Evolutionary conservation across 2,329 filamentous ascomycete genomes (phyloP).

Genomic region (Colletotrichum lindemuthianum): DNA sequence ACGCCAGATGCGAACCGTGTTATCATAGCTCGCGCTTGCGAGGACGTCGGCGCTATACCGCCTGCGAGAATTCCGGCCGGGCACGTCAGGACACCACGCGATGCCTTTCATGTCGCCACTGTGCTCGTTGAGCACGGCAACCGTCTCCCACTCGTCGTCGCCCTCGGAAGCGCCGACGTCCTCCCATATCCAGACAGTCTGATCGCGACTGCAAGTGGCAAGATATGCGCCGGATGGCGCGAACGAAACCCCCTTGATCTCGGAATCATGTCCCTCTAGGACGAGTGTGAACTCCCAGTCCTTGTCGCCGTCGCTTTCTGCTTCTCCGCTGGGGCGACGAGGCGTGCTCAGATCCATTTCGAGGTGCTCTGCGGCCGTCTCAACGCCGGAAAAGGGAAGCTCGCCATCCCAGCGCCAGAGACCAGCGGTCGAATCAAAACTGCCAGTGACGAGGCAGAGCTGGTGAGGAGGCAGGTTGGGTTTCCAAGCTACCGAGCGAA

Average conservation of each 20-base stretch:
- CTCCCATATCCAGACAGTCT: slow-evolving; percentile 98
- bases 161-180: slow-evolving; percentile 78
- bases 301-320: slow-evolving; percentile 70
- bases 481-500: slow-evolving; percentile 87
- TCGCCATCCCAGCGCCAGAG: slow-evolving; percentile 77
- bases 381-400: slow-evolving; percentile 29
- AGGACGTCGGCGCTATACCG: slow-evolving; percentile 75
- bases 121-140: slow-evolving; percentile 94
- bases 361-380: slow-evolving; percentile 40
- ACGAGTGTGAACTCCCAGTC: slow-evolving; percentile 95
- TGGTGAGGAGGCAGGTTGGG: slow-evolving; percentile 69
- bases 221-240: slow-evolving; percentile 79
- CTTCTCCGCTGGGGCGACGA: not conserved
- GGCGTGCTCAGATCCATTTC: slow-evolving; percentile 54
- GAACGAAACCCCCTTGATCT: slow-evolving; percentile 86
- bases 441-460: slow-evolving; percentile 88
- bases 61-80: slow-evolving; percentile 53
- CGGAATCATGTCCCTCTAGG: slow-evolving; percentile 93
- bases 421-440: slow-evolving; percentile 92
- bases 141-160: slow-evolving; percentile 96
- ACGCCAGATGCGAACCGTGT: slow-evolving; percentile 87
- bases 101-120: slow-evolving; percentile 96
- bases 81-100: slow-evolving; percentile 83
- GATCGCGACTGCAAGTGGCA: slow-evolving; percentile 91
- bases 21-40: slow-evolving; percentile 93